A percentile compares a stretch with the other conserved stretches of the same genome.
These are phyloP conservation scores for Xylaria palmicola DNA, from an alignment of 495 filamentous ascomycete species.

Conservation along the genomic window DNA sequence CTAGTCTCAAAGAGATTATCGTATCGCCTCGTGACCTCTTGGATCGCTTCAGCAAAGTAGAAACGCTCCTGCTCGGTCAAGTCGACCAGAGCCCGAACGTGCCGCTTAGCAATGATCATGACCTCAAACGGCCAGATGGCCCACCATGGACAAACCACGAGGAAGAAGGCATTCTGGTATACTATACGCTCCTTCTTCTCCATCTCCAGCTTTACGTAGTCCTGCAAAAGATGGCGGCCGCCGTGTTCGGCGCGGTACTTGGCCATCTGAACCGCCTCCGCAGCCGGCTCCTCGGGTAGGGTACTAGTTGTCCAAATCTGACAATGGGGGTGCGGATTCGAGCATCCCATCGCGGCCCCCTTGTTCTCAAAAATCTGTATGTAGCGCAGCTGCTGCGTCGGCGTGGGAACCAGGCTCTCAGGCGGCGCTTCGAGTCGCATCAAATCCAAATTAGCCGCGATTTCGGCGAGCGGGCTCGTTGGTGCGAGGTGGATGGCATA, in stretches of 20 bases:
- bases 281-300: slow-evolving; percentile 80
- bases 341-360: slow-evolving; percentile 96
- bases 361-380: slow-evolving; percentile 99
- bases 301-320: slow-evolving; percentile 93
- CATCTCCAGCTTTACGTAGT: slow-evolving; percentile 83
- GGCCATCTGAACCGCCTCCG: slow-evolving; percentile 73
- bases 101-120: slow-evolving; percentile 79
- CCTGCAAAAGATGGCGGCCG: slow-evolving; percentile 72
- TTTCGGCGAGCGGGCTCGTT: slow-evolving; percentile 59
- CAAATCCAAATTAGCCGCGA: slow-evolving; percentile 30
- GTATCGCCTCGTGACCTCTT: slow-evolving; percentile 84
- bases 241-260: slow-evolving; percentile 71
- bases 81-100: slow-evolving; percentile 80
- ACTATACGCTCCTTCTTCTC: slow-evolving; percentile 82
- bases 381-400: slow-evolving; percentile 81
- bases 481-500: slow-evolving; percentile 79
- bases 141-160: slow-evolving; percentile 95
- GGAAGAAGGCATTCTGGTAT: slow-evolving; percentile 77
- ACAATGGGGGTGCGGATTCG: slow-evolving; percentile 96
- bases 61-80: slow-evolving; percentile 64
- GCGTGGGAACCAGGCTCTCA: slow-evolving; percentile 44
- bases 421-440: slow-evolving; percentile 40
- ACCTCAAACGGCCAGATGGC: slow-evolving; percentile 96
- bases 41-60: slow-evolving; percentile 76
- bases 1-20: slow-evolving; percentile 97